Conservation (phyloP, 495 filamentous ascomycete genomes). For the Haplographium delicatum region DNA sequence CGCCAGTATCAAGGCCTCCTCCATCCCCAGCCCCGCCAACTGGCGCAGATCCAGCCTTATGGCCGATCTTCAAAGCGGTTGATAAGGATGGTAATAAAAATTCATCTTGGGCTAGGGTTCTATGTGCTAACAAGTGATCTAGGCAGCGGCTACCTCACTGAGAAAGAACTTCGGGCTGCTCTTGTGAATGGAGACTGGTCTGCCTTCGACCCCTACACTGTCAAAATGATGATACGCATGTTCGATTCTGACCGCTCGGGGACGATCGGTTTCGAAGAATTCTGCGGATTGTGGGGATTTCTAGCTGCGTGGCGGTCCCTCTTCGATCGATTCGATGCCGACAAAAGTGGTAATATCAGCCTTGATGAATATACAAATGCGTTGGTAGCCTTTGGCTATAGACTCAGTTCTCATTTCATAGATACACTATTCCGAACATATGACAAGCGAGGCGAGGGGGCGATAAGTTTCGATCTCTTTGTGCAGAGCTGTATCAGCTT, state of each 20-base stretch:
- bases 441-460: constrained; percentile 54
- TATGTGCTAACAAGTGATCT: constrained; percentile 3
- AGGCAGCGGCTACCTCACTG: constrained; percentile 76
- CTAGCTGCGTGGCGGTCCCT: constrained; percentile 87
- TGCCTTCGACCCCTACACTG: constrained; percentile 90
- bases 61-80: constrained; percentile 84
- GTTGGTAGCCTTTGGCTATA: constrained; percentile 90
- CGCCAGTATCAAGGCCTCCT: constrained; percentile 20
- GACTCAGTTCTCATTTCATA: constrained; percentile 78
- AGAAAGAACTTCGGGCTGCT: constrained; percentile 82
- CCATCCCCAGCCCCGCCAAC: constrained; percentile 59
- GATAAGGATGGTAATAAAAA: constrained; percentile 63
- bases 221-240: constrained; percentile 99
- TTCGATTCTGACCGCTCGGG: constrained; percentile 88
- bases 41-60: constrained; percentile 65
- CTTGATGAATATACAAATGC: constrained; percentile 86
- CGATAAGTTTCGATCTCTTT: constrained; percentile 94
- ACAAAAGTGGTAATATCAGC: constrained; percentile 80
- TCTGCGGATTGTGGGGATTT: constrained; percentile 93
- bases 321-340: constrained; percentile 93
- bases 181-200: constrained; percentile 96
- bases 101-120: neutral
- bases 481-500: constrained; percentile 95
- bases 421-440: constrained; percentile 67
- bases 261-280: constrained; percentile 90